A percentile compares a stretch with the other conserved stretches of the same genome.
Evolutionary conservation across 139 green algal genomes (phyloP).

Genomic region (Closterium sp.): DNA sequence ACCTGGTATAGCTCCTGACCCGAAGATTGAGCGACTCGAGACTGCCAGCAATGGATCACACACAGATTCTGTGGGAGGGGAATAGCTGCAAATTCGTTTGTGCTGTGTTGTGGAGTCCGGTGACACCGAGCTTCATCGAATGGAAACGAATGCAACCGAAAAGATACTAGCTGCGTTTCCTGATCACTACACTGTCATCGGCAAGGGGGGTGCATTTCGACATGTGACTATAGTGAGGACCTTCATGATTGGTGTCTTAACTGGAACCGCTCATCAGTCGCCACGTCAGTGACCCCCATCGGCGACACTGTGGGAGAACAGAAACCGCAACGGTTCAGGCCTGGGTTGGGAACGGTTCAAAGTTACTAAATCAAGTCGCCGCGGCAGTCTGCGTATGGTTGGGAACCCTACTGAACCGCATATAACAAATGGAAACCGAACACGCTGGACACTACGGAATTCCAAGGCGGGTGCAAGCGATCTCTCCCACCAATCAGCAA

Average conservation of each 20-base stretch:
- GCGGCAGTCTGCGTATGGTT: too few relatives aligned
- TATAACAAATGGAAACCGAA: too few relatives aligned
- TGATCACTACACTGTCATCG: neutral
- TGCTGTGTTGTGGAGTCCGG: neutral
- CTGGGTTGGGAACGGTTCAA: too few relatives aligned
- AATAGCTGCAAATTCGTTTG: too few relatives aligned
- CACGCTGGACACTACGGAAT: neutral
- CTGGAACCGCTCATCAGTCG: neutral
- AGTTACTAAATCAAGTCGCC: too few relatives aligned
- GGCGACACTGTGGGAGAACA: too few relatives aligned
- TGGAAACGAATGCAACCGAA: neutral
- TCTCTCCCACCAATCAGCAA: neutral
- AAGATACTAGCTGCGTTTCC: neutral
- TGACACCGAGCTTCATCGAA: neutral
- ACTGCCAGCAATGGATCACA: neutral
- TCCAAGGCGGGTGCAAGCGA: neutral
- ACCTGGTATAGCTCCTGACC: neutral
- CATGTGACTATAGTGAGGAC: neutral
- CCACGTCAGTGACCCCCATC: neutral
- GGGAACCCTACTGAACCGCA: too few relatives aligned
- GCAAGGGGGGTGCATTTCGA: neutral
- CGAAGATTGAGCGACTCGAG: neutral
- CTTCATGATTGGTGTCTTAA: neutral
- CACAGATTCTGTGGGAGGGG: neutral
- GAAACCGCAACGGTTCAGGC: too few relatives aligned